These are phyloP conservation scores for Boletus barrowsii DNA, from an alignment of 768 basidiomycete species.

Conservation along the genomic window DNA sequence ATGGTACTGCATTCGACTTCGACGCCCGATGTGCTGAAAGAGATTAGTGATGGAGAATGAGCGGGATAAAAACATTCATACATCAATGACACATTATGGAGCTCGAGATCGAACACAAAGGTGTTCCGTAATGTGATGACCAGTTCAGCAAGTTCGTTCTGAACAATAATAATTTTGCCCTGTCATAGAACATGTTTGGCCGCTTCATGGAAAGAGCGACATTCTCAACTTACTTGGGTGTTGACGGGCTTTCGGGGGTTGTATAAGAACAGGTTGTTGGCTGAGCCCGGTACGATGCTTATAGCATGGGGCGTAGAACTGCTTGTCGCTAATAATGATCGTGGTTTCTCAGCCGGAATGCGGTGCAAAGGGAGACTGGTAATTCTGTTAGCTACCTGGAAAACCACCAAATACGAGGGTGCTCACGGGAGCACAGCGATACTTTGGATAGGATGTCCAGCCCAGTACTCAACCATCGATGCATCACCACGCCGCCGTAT, in stretches of 20 bases:
- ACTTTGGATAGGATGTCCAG: slow-evolving; percentile 74
- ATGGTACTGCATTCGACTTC: slow-evolving; percentile 64
- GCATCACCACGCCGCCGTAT: slow-evolving; percentile 76
- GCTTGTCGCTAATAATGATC: slow-evolving; percentile 48
- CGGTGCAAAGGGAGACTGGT: slow-evolving; percentile 68
- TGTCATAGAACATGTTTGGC: slow-evolving; percentile 21
- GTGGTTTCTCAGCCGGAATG: slow-evolving; percentile 68
- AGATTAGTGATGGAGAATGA: slow-evolving; percentile 6
- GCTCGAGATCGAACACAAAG: slow-evolving; percentile 86
- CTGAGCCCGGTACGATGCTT: slow-evolving; percentile 52
- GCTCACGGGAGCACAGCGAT: slow-evolving; percentile 75
- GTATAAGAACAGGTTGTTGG: slow-evolving; percentile 84
- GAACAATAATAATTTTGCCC: slow-evolving; percentile 67
- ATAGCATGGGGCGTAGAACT: slow-evolving; percentile 37
- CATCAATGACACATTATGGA: slow-evolving; percentile 82
- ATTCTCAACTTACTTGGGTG: slow-evolving; percentile 47
- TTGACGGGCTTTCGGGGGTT: slow-evolving; percentile 71
- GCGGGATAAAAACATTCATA: slow-evolving; percentile 27
- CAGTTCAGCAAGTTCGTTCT: slow-evolving; percentile 81
- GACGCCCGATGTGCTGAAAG: slow-evolving; percentile 74
- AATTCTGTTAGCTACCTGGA: slow-evolving; percentile 4
- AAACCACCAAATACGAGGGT: not conserved
- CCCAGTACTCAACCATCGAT: slow-evolving; percentile 80
- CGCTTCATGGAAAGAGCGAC: not conserved
- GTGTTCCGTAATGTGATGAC: slow-evolving; percentile 86